Evolutionary conservation across 2,329 filamentous ascomycete species (phyloP).

Genomic region (Exophiala sp.): DNA sequence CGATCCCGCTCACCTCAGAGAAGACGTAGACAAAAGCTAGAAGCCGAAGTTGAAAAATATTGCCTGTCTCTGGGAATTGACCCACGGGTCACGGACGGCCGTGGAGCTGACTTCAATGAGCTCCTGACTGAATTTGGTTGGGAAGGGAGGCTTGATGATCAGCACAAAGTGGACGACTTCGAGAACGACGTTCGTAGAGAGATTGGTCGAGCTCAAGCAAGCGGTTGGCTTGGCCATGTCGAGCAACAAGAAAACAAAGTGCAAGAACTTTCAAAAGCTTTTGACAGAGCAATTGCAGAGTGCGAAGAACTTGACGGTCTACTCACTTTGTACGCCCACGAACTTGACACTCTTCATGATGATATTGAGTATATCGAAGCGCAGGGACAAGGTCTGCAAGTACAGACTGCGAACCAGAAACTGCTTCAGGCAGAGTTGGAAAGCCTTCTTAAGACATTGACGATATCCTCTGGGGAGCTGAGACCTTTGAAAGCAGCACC

Average conservation of each 20-base stretch:
- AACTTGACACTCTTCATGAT: conserved; percentile 91
- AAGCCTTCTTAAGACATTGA: conserved; percentile 83
- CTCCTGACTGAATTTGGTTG: conserved; percentile 85
- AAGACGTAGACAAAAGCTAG: conserved; percentile 59
- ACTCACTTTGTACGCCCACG: conserved; percentile 89
- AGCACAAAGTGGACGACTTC: conserved; percentile 73
- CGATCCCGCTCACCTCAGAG: conserved; percentile 43
- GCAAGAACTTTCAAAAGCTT: conserved; percentile 76
- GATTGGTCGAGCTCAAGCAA: conserved; percentile 84
- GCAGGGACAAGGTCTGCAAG: conserved; percentile 92
- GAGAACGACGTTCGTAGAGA: conserved; percentile 82
- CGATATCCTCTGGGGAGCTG: conserved; percentile 74
- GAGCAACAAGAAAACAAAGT: conserved; percentile 88
- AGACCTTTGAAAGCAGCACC: conserved; percentile 70
- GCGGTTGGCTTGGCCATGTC: conserved; percentile 80
- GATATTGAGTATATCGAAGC: conserved; percentile 97
- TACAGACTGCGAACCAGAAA: conserved; percentile 96
- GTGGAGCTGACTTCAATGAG: conserved; percentile 74
- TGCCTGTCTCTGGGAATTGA: conserved; percentile 75
- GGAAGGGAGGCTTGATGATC: conserved; percentile 72
- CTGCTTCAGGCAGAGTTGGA: conserved; percentile 85
- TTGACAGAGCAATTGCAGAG: conserved; percentile 87
- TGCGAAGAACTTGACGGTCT: conserved; percentile 96
- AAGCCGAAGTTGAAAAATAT: conserved; percentile 74
- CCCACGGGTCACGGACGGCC: conserved; percentile 68